Percentiles rank a stretch among this genome's conserved stretches.
Conservation (phyloP, 75 land plant genomes). For the Picea glauca region DNA sequence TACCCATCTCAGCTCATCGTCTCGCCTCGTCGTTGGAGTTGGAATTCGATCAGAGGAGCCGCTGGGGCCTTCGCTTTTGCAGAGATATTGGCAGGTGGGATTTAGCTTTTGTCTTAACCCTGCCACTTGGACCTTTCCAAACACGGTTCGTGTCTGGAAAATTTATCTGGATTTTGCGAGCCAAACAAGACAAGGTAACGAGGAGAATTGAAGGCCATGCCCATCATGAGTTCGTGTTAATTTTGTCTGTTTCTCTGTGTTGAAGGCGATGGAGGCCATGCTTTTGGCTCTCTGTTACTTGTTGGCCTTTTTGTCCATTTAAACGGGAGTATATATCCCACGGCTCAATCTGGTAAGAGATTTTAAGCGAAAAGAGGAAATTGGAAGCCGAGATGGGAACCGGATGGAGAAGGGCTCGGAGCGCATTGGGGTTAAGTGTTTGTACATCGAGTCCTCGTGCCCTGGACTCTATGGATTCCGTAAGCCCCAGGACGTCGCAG, state of each 20-base stretch:
- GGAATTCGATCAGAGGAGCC: neutral
- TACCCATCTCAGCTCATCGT: neutral
- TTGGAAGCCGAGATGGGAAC: slow-evolving; percentile 35
- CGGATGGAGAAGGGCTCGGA: slow-evolving; percentile 67
- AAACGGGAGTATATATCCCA: neutral
- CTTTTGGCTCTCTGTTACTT: neutral
- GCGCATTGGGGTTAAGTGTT: slow-evolving; percentile 27
- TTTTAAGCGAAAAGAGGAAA: neutral
- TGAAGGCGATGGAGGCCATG: slow-evolving; percentile 14
- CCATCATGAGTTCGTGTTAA: neutral
- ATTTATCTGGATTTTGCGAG: neutral
- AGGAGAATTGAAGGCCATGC: neutral
- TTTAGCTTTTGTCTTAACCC: neutral
- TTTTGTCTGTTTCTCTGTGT: slow-evolving; percentile 12
- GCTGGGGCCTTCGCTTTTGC: slow-evolving; percentile 2
- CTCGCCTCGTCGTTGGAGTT: neutral
- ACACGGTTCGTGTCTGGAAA: neutral
- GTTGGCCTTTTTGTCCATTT: neutral
- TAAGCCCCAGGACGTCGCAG: neutral
- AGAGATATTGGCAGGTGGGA: slow-evolving; percentile 11
- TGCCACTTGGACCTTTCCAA: neutral
- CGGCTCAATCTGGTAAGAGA: neutral
- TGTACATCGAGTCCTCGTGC: slow-evolving; percentile 26
- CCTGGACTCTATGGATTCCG: slow-evolving; percentile 10
- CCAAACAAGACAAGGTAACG: neutral